Percentiles rank a stretch among this genome's conserved stretches.
Evolutionary conservation across 768 basidiomycete species (phyloP).

Genomic region (Myochromella boudieri): DNA sequence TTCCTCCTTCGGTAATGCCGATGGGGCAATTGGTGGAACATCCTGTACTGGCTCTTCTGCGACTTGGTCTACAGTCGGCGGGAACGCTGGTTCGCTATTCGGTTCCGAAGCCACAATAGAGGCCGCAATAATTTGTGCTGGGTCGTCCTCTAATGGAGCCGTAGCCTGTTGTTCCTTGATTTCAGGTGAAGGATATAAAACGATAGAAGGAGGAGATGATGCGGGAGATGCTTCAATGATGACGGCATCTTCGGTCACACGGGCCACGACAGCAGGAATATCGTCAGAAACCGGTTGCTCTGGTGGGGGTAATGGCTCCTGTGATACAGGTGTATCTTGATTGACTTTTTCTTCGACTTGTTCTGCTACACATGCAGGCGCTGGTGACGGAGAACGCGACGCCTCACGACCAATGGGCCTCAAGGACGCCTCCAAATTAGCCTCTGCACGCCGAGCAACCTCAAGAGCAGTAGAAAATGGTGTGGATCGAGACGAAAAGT

Average conservation of each 20-base stretch:
- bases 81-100: too few species aligned
- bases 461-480: conserved; percentile 42
- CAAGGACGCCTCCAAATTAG: conserved; percentile 19
- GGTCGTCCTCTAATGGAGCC: too few species aligned
- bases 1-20: too few species aligned
- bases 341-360: background rate
- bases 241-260: too few species aligned
- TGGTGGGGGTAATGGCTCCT: background rate
- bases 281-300: background rate
- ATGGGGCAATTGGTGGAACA: too few species aligned
- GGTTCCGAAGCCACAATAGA: too few species aligned
- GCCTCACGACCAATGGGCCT: conserved; percentile 17
- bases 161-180: too few species aligned
- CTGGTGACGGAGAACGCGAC: conserved; percentile 8
- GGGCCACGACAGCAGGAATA: too few species aligned
- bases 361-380: background rate
- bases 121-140: too few species aligned
- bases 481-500: conserved; percentile 25
- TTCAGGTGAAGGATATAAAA: conserved; percentile 11
- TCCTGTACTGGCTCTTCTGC: too few species aligned
- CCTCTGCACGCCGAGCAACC: conserved; percentile 38
- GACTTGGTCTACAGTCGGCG: too few species aligned
- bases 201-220: conserved; percentile 7
- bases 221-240: background rate
- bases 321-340: background rate